Base-by-base conservation (phyloP, 140 eudicot species). In the Anethum foeniculum region DNA sequence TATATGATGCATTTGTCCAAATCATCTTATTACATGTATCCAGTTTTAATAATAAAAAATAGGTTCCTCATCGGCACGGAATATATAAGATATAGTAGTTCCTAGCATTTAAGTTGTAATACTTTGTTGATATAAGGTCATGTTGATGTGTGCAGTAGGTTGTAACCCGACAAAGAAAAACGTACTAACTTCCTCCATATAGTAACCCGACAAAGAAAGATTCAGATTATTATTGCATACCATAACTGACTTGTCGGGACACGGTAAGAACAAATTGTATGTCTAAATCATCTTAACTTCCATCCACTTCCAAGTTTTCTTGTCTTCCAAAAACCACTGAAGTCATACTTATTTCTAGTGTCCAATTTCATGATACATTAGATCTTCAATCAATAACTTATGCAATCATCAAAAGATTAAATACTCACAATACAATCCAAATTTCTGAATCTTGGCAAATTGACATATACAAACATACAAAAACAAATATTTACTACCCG, bases 141-240 rank as follows among this genome's bases (percentile, higher is more conserved):
- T 14, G 30, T 51, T 32, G 30, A 52, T 18, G 11, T 30, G 25
- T 30, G 69, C 8, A 51, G 32, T 51, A 77, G 46, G 41, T 51
- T 43, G 60, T 16, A 10, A 18, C 49, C 21, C 9, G 69, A 5
- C 7, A 54, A 54, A 21, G 65, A 56, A 56, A 18, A 56, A 21
- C 62, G 3, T 7, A 60, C 67, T 23, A 58, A 19, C 67, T 23
- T 56, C 67, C 25, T 23, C 30, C 30, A 60, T 14, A 5, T 60
- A n/a, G 34, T 62, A 62, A 62, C 34, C 69, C 69, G 18, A 62
- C 69, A 62, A 62, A 62, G 34, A 62, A 62, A 62, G 69, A 62
- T 62, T 25, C 34, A 25, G 34, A 25, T 62, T 3, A 62, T 62
- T 10, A 62, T 9, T 9, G 34, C 12, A 62, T 25, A 8, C 25